These are phyloP conservation scores for Pseudogymnoascus pannorum DNA, from an alignment of 2,329 filamentous ascomycete genomes.

Conservation along the genomic window DNA sequence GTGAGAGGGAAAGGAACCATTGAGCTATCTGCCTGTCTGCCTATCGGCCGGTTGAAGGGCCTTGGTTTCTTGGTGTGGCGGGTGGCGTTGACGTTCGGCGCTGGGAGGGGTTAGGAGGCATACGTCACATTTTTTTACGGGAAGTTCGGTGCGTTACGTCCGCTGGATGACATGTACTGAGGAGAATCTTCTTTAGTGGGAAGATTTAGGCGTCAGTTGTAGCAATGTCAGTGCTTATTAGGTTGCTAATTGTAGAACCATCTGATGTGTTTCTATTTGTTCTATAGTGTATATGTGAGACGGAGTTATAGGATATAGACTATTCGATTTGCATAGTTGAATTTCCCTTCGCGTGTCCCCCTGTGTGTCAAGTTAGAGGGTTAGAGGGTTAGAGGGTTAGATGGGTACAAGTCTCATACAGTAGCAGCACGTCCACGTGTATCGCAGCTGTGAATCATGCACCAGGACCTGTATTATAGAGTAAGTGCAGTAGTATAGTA, in stretches of 20 bases:
- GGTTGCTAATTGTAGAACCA: background rate
- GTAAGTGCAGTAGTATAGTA: too few species aligned
- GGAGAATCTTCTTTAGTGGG: background rate
- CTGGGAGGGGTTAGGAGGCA: too few species aligned
- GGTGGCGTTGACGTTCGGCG: constrained; percentile 1
- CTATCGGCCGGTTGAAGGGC: too few species aligned
- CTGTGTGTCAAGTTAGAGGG: background rate
- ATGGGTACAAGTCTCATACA: background rate
- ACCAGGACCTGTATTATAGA: too few species aligned
- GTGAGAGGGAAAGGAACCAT: background rate
- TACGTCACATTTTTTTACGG: background rate
- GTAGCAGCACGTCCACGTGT: background rate
- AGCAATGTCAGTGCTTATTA: background rate
- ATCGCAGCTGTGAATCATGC: background rate
- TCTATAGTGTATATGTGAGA: background rate
- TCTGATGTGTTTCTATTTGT: background rate
- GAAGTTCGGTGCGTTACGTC: background rate
- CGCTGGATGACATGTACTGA: background rate
- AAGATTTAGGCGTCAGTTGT: too few species aligned
- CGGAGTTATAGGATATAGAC: background rate
- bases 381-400: too few species aligned
- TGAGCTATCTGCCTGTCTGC: background rate
- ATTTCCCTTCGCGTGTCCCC: background rate
- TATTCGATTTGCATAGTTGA: background rate
- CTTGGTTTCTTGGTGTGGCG: background rate